Evolutionary conservation across 2,329 filamentous ascomycete species (phyloP), one percentile per base, ranked within the genome.

Genomic region (Dendryphion nanum): DNA sequence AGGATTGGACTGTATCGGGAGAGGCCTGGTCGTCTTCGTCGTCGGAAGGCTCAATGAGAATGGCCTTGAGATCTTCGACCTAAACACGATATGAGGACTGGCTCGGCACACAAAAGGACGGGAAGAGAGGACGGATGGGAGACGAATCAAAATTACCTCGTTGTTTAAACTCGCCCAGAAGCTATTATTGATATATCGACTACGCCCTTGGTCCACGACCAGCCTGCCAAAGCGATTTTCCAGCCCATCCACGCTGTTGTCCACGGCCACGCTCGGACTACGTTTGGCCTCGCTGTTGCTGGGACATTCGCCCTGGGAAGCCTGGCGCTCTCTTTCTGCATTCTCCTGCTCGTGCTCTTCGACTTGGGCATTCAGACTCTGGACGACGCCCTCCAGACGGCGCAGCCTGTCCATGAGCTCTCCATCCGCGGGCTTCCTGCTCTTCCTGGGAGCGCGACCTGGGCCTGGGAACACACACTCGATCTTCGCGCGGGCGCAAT

Each of bases 161-260:
- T 88, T 85, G 42, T 82, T 86, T 35, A 90, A 72, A 45, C 79
- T 86, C 15, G 83, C 79, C 84, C 84, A 89, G 54, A 89, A 87
- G 5, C 79, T 83, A 59, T 81, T 86, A 67, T 83, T 87, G 49
- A 90, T 79, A 58, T 89, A 90, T 57, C 83, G 73, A 38, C 79
- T 82, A 42, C 78, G 79, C 26, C 82, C 82, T 38, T 89, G 83
- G 45, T 84, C 83, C 23, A 89, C 67, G 1, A 89, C 82, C 36
- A 90, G 64, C 20, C 84, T 72, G 3, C 85, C 83, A 61, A 86
- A 83, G 38, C 79, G 72, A 30, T 67, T 76, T 53, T 75, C 69
- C 17, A 68, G 45, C n/a, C 61, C 61, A 29, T 64, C 57, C 1
- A 63, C 50, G 18, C 50, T 63, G 29, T 55, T 52, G 33, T 67